Percentiles rank a stretch among this genome's conserved stretches.
These are phyloP conservation scores for Chaetomiaceae sp. DNA, from an alignment of 2,329 filamentous ascomycete genomes.

Conservation along the genomic window DNA sequence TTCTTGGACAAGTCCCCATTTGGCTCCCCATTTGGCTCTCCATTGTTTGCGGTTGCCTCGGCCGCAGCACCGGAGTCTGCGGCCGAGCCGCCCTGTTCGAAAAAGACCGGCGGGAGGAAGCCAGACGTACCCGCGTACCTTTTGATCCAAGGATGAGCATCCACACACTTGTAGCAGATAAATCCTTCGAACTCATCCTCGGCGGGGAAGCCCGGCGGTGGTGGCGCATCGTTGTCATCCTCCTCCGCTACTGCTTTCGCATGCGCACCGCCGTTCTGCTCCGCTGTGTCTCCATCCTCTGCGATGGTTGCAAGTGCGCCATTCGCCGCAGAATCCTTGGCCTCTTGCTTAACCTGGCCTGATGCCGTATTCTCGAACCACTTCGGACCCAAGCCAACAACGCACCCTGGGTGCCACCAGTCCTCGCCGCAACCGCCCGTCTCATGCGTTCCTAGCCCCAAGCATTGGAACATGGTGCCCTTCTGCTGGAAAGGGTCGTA, in stretches of 20 bases:
- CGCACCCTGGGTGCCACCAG: constrained; percentile 93
- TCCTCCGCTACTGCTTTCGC: constrained; percentile 27
- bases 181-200: constrained; percentile 88
- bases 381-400: constrained; percentile 71
- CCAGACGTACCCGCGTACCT: constrained; percentile 72
- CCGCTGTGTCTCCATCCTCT: constrained; percentile 39
- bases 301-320: constrained; percentile 42
- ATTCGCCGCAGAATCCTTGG: constrained; percentile 16
- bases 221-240: constrained; percentile 54
- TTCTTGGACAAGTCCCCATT: constrained; percentile 45
- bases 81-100: constrained; percentile 26
- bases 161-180: constrained; percentile 89
- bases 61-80: constrained; percentile 7
- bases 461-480: constrained; percentile 96
- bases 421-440: constrained; percentile 91
- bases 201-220: constrained; percentile 78
- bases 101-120: constrained; percentile 69
- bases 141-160: constrained; percentile 87
- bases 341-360: constrained; percentile 28
- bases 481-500: constrained; percentile 88
- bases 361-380: constrained; percentile 56
- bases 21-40: constrained; percentile 6
- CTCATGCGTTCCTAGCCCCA: constrained; percentile 73
- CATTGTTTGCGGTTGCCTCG: background rate
- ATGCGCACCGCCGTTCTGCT: constrained; percentile 19